Conservation (phyloP, 1,139 yeast species). For the Nakaseomyces delphensis region DNA sequence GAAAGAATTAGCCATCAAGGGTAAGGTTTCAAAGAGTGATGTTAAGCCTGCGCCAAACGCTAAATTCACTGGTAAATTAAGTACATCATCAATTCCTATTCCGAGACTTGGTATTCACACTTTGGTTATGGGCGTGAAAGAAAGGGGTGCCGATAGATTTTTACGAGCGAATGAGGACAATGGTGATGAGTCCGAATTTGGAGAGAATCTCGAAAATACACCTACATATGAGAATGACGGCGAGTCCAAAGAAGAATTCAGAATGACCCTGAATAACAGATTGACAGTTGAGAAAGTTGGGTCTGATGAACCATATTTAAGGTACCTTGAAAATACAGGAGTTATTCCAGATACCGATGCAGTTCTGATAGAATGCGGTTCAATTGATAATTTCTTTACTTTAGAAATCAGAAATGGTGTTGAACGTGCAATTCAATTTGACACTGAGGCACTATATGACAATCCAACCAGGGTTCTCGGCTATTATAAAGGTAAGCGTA, state of each 20-base stretch:
- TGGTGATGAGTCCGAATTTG: slow-evolving; percentile 33
- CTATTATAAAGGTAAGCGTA: slow-evolving; percentile 35
- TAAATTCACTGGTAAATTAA: slow-evolving; percentile 19
- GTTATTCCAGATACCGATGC: slow-evolving; percentile 30
- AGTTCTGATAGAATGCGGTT: slow-evolving; percentile 25
- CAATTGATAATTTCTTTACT: slow-evolving; percentile 25
- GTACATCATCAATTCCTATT: slow-evolving; percentile 28
- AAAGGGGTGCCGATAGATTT: slow-evolving; percentile 21
- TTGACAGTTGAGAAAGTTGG: slow-evolving; percentile 25
- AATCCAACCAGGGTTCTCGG: slow-evolving; percentile 45
- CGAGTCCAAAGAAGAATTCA: slow-evolving; percentile 23
- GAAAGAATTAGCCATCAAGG: slow-evolving; percentile 5
- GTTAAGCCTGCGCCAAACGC: neutral
- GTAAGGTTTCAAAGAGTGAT: neutral
- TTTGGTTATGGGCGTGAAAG: slow-evolving; percentile 30
- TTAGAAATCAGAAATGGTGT: slow-evolving; percentile 42
- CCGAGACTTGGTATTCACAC: slow-evolving; percentile 37
- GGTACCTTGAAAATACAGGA: slow-evolving; percentile 23
- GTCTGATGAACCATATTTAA: slow-evolving; percentile 25
- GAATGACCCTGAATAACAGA: slow-evolving; percentile 25
- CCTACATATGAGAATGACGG: slow-evolving; percentile 33
- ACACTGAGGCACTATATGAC: slow-evolving; percentile 30
- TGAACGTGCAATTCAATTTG: slow-evolving; percentile 30
- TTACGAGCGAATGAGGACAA: slow-evolving; percentile 27
- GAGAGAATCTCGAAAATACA: slow-evolving; percentile 28